Evolutionary conservation across 2,329 filamentous ascomycete genomes (phyloP).

Genomic region (Aspergillus sp.): DNA sequence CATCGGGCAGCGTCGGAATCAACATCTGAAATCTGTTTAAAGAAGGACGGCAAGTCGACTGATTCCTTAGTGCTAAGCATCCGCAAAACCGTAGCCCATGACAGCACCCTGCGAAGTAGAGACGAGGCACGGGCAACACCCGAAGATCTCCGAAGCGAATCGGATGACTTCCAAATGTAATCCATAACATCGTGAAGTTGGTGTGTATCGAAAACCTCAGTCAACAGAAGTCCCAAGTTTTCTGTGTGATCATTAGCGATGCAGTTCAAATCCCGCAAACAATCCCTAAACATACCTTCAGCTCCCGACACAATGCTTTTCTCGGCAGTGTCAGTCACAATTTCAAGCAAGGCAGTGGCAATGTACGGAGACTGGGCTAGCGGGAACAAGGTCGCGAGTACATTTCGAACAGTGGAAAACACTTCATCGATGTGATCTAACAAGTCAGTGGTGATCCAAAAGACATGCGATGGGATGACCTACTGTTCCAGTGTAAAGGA

Average conservation of each 20-base stretch:
- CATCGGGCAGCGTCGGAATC: slow-evolving; percentile 32
- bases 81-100: slow-evolving; percentile 25
- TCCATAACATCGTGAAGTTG: slow-evolving; percentile 22
- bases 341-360: slow-evolving; percentile 30
- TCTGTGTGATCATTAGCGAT: slow-evolving; percentile 12
- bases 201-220: slow-evolving; percentile 18
- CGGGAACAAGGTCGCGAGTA: slow-evolving; percentile 22
- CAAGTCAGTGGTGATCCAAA: slow-evolving; percentile 4
- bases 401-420: slow-evolving; percentile 17
- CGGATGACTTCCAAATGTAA: slow-evolving; percentile 21
- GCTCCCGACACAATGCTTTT: slow-evolving; percentile 23
- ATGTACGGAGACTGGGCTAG: slow-evolving; percentile 29
- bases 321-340: slow-evolving; percentile 32
- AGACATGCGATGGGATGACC: background rate
- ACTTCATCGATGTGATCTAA: slow-evolving; percentile 26
- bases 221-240: slow-evolving; percentile 13
- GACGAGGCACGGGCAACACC: slow-evolving; percentile 28
- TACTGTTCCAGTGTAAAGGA: slow-evolving; percentile 30
- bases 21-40: slow-evolving; percentile 19
- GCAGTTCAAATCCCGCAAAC: background rate
- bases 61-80: slow-evolving; percentile 14
- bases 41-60: slow-evolving; percentile 15
- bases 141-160: slow-evolving; percentile 20
- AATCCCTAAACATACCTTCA: slow-evolving; percentile 19
- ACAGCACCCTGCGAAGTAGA: slow-evolving; percentile 29